These are phyloP conservation scores for Psilocybe tampanensis DNA, from an alignment of 768 basidiomycete genomes.

Conservation along the genomic window DNA sequence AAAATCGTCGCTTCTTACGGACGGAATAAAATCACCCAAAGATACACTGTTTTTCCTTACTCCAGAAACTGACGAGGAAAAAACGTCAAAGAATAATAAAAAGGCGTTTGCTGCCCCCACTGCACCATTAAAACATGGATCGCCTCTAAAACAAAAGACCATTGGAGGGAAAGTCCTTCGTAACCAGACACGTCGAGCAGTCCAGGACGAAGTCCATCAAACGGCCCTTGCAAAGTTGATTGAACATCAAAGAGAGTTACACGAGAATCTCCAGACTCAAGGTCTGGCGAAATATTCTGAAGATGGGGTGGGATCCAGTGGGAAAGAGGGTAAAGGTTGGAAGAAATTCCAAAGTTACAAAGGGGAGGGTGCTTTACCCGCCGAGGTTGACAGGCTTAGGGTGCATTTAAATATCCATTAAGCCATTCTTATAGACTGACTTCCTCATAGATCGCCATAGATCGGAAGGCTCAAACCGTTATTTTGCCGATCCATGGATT, in stretches of 20 bases:
- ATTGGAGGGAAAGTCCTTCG: constrained; percentile 86
- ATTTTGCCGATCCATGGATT: constrained; percentile 93
- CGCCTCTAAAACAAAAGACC: constrained; percentile 71
- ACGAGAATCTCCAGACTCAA: constrained; percentile 71
- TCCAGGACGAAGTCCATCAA: constrained; percentile 81
- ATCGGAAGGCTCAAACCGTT: constrained; percentile 88
- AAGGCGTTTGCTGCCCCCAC: constrained; percentile 54
- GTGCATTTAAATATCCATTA: constrained; percentile 47
- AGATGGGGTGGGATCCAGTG: constrained; percentile 70
- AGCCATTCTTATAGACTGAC: not conserved
- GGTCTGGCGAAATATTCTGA: constrained; percentile 86
- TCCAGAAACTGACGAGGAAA: constrained; percentile 60
- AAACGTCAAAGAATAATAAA: constrained; percentile 55
- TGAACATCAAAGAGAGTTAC: constrained; percentile 87
- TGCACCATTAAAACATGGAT: constrained; percentile 61
- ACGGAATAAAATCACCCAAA: constrained; percentile 81
- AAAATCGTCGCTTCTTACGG: constrained; percentile 72
- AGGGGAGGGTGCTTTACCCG: constrained; percentile 87
- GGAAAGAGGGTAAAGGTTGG: constrained; percentile 91
- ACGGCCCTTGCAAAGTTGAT: constrained; percentile 77
- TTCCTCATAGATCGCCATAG: constrained; percentile 75
- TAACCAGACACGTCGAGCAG: constrained; percentile 88
- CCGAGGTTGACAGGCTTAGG: constrained; percentile 77
- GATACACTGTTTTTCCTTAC: constrained; percentile 89
- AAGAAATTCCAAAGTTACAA: constrained; percentile 97